A percentile compares a stretch with the other conserved stretches of the same genome.
These are phyloP conservation scores for Globisporangium paroecandrum DNA, from an alignment of 352 stramenopile genomes.

Conservation along the genomic window DNA sequence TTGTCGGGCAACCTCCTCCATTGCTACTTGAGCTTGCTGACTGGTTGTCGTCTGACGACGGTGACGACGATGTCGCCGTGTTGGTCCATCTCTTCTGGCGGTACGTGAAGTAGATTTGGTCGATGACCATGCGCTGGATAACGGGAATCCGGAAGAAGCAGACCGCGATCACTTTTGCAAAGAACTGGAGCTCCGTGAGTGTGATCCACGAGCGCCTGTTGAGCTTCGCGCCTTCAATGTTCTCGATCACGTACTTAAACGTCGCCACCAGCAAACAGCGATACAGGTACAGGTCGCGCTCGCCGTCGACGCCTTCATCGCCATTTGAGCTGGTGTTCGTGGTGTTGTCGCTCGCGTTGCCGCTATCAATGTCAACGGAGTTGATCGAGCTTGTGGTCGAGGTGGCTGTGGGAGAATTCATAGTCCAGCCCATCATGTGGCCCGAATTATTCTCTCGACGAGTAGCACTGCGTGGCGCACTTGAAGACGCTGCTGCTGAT, in stretches of 20 bases:
- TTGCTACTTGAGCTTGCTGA: not conserved
- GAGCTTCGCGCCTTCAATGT: constrained; percentile 39
- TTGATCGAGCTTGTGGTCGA: not conserved
- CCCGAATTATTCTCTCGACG: constrained; percentile 13
- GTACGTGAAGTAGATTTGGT: constrained; percentile 55
- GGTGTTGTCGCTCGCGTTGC: constrained; percentile 11
- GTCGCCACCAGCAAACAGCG: constrained; percentile 69
- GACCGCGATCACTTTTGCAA: constrained; percentile 61
- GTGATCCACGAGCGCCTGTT: constrained; percentile 53
- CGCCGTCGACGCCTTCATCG: constrained; percentile 36
- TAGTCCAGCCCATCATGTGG: constrained; percentile 24
- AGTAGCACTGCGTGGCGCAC: not conserved
- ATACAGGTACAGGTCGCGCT: constrained; percentile 61
- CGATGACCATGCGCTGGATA: constrained; percentile 47
- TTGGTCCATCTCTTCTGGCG: constrained; percentile 48
- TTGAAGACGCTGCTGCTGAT: constrained; percentile 2
- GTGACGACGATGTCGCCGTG: constrained; percentile 3
- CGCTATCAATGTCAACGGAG: constrained; percentile 3
- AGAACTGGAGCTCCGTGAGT: constrained; percentile 56
- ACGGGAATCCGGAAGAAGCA: constrained; percentile 66
- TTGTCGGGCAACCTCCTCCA: not conserved
- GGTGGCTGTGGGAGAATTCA: constrained; percentile 28
- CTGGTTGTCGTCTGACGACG: not conserved
- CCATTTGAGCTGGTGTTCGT: constrained; percentile 17
- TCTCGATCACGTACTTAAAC: constrained; percentile 70